These are phyloP conservation scores for Wickerhamiella nectarea DNA, from an alignment of 805 yeast genomes.

Conservation along the genomic window DNA sequence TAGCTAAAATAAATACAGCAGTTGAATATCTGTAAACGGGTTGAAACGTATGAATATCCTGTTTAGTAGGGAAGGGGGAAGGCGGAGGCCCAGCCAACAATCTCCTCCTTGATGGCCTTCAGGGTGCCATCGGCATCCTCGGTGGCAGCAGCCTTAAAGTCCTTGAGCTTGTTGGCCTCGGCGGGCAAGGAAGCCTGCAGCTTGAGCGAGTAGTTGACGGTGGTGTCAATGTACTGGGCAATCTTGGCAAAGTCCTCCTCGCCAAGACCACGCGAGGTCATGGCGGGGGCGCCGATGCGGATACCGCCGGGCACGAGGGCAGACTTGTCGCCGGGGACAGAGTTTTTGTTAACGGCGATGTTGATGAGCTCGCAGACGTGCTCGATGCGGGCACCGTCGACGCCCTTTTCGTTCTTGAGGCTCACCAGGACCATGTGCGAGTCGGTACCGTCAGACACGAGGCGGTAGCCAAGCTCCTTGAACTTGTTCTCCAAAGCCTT, in stretches of 20 bases:
- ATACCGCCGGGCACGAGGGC: slow-evolving; percentile 96
- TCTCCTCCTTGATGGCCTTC: slow-evolving; percentile 55
- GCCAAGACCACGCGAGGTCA: slow-evolving; percentile 94
- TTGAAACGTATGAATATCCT: neutral
- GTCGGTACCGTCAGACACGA: slow-evolving; percentile 92
- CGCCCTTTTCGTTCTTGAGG: slow-evolving; percentile 64
- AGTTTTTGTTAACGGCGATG: slow-evolving; percentile 93
- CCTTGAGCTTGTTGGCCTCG: slow-evolving; percentile 90
- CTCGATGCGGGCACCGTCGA: slow-evolving; percentile 96
- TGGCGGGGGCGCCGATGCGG: slow-evolving; percentile 96
- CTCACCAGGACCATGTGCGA: slow-evolving; percentile 90
- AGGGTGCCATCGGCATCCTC: slow-evolving; percentile 55
- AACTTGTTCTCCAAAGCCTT: slow-evolving; percentile 66
- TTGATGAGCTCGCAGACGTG: slow-evolving; percentile 86
- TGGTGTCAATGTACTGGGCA: slow-evolving; percentile 65
- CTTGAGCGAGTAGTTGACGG: slow-evolving; percentile 60
- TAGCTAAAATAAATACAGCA: neutral
- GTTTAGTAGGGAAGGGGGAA: slow-evolving; percentile 31
- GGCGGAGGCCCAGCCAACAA: slow-evolving; percentile 65
- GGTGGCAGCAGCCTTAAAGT: slow-evolving; percentile 74
- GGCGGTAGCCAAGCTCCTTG: slow-evolving; percentile 54
- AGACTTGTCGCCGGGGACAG: slow-evolving; percentile 94
- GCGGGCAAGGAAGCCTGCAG: slow-evolving; percentile 71
- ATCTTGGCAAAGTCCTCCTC: slow-evolving; percentile 73
- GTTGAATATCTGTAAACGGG: neutral